Evolutionary conservation across 2,329 filamentous ascomycete genomes (phyloP).

Genomic region (Penicillium olsonii): DNA sequence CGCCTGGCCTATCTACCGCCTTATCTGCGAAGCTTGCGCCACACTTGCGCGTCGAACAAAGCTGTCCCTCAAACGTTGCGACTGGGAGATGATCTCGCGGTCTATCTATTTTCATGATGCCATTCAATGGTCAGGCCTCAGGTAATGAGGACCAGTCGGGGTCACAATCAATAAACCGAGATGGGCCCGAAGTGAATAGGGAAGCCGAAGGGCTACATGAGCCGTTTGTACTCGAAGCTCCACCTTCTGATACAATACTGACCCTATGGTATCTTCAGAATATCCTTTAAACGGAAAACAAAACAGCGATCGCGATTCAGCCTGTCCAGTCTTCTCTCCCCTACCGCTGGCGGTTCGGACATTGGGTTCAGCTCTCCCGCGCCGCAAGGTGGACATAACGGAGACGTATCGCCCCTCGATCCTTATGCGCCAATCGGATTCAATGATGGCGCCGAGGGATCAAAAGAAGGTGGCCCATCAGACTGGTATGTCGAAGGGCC

Average conservation of each 20-base stretch:
- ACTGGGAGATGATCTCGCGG: constrained; percentile 19
- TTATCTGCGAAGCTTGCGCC: constrained; percentile 28
- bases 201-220: constrained; percentile 33
- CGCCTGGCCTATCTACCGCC: constrained; percentile 32
- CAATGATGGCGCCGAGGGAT: constrained; percentile 28
- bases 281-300: constrained; percentile 48
- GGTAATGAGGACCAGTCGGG: constrained; percentile 15
- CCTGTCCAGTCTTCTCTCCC: constrained; percentile 42
- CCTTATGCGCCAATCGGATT: constrained; percentile 21
- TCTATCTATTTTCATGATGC: constrained; percentile 29
- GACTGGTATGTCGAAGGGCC: constrained; percentile 94
- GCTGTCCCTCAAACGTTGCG: constrained; percentile 10
- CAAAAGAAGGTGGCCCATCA: constrained; percentile 44
- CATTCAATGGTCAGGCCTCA: constrained; percentile 23
- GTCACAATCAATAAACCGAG: constrained; percentile 9
- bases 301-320: constrained; percentile 43
- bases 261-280: constrained; percentile 24
- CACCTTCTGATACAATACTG: constrained; percentile 2
- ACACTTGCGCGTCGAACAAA: constrained; percentile 27
- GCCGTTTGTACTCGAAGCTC: constrained; percentile 31
- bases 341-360: constrained; percentile 27
- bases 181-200: constrained; percentile 24
- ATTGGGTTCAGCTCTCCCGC: constrained; percentile 26
- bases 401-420: constrained; percentile 29
- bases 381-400: constrained; percentile 30